Percentiles rank a stretch among this genome's conserved stretches.
phyloP scores from a whole-genome alignment of 257 asterid species.

The Rubia yunnanensis region DNA sequence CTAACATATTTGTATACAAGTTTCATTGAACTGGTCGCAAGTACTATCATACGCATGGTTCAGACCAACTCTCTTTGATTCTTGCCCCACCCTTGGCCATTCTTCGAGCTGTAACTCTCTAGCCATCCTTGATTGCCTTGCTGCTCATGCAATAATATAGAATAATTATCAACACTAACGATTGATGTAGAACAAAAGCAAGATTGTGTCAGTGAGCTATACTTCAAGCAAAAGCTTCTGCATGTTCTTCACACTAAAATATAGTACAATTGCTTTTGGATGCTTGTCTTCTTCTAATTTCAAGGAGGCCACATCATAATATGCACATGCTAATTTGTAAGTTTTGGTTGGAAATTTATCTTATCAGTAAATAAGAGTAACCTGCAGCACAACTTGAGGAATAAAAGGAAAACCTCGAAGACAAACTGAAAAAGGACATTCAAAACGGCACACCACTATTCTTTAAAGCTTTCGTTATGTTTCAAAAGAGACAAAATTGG shows the following conservation, averaged over 20 bases:
- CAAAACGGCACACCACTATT: background rate
- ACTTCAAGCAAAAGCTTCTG: background rate
- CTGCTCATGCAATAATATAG: conserved; percentile 35
- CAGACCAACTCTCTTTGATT: too few species aligned
- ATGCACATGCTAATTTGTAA: background rate
- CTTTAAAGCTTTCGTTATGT: background rate
- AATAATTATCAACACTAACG: background rate
- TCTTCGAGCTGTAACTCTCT: conserved; percentile 83
- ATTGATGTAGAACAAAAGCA: background rate
- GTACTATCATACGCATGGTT: too few species aligned
- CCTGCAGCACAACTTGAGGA: background rate
- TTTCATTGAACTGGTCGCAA: too few species aligned
- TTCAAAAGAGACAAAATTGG: background rate
- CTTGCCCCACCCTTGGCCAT: conserved; percentile 87
- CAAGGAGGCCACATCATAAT: background rate
- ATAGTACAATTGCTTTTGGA: background rate
- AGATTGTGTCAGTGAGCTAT: background rate
- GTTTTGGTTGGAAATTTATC: background rate
- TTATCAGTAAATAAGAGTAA: background rate
- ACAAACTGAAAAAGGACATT: background rate
- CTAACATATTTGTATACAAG: too few species aligned
- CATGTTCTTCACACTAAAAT: background rate
- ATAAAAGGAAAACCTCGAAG: background rate
- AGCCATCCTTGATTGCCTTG: conserved; percentile 85
- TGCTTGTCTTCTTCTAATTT: conserved; percentile 4